Conservation (phyloP, 805 yeast species). For the Diddensiella caesifluorescens region DNA sequence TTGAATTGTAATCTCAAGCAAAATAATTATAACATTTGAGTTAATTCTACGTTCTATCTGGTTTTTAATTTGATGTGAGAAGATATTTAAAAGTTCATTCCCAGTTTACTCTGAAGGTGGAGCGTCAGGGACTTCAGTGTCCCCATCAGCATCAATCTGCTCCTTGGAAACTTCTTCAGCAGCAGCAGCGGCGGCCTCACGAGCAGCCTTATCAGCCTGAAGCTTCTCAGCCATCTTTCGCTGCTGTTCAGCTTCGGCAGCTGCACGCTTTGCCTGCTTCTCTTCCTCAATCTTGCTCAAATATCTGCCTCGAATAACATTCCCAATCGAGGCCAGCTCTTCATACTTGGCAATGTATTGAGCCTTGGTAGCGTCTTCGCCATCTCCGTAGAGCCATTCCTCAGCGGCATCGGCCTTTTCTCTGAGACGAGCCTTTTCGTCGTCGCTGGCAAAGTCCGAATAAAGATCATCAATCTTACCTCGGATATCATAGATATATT, state of each 20-base stretch:
- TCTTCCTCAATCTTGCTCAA: conserved; percentile 91
- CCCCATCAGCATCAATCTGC: conserved; percentile 14
- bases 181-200: conserved; percentile 33
- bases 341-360: conserved; percentile 96
- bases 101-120: conserved; percentile 1
- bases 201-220: conserved; percentile 70
- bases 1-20: too few relatives aligned
- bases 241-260: conserved; percentile 81
- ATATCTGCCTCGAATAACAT: conserved; percentile 93
- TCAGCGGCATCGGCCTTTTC: conserved; percentile 78
- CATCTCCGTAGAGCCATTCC: conserved; percentile 98
- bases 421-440: conserved; percentile 76
- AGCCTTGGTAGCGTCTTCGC: conserved; percentile 94
- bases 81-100: too few relatives aligned
- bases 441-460: conserved; percentile 80
- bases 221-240: conserved; percentile 77
- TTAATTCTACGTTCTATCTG: too few relatives aligned
- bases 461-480: conserved; percentile 93
- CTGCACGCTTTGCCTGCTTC: conserved; percentile 79
- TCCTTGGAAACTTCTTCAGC: conserved; percentile 27
- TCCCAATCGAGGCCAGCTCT: conserved; percentile 92
- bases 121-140: conserved; percentile 16
- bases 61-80: too few relatives aligned
- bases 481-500: conserved; percentile 95
- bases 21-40: too few relatives aligned